Evolutionary conservation across 106 monocot species (phyloP), one percentile per base, ranked within the genome.

Genomic region (Dendrobium nobile): DNA sequence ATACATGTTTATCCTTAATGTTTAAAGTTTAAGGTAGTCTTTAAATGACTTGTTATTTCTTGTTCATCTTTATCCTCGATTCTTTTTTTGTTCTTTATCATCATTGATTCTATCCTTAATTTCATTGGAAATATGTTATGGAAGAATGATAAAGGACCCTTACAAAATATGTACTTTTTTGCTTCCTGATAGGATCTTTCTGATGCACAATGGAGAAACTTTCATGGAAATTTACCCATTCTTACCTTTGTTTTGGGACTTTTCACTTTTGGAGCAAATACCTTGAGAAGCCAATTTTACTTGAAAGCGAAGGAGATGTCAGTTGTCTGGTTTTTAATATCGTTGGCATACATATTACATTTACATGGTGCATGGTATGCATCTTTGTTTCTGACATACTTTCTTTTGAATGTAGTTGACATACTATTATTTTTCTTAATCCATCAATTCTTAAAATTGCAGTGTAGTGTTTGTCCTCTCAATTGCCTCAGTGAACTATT

Each of bases 191-290:
- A 98, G 98, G 98, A 98, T 80, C 44, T 92, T 44, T 98, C 98
- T 82, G 98, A 98, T 86, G 73, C 91, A 59, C 98, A 98, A 76
- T 98, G 98, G 98, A 92, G 87, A 89, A 95, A 94, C 61, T 98
- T 98, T 70, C 86, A 91, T 67, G 98, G 86, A 67, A 98, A 91
- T 59, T 83, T 98, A 55, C 89, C 91, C 70, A 86, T 92, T 85
- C 89, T 98, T 43, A 91, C 88, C 3, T 18, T 86, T 75, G 98
- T 98, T 56, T 86, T 98, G 78, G 92, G 86, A 43, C 45, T 82
- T 58, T 98, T 95, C 67, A 78, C 85, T 44, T 75, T 84, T 54
- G 27, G 91, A 22, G 91, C 92, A 79, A 92, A 87, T 77, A 16
- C 27, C 22, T 72, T 92, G 18, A 89, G 92, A 80, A 72, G 82